Evolutionary conservation across 768 basidiomycete genomes (phyloP).

Genomic region (Suillus decipiens): DNA sequence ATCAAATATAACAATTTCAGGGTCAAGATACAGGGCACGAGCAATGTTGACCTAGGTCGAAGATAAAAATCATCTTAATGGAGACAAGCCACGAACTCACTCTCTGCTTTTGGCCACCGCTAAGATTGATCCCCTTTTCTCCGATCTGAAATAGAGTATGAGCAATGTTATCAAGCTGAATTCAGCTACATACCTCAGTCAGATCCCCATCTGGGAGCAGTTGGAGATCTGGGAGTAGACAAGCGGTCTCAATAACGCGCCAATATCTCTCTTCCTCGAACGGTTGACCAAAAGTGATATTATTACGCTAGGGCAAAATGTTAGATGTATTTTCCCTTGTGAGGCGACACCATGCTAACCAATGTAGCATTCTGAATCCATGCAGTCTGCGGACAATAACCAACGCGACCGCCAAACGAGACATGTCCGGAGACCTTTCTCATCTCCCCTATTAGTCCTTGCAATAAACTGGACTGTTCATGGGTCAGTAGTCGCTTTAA

Average conservation of each 20-base stretch:
- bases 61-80: background rate
- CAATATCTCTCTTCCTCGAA: conserved; percentile 70
- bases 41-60: conserved; percentile 61
- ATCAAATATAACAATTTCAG: conserved; percentile 62
- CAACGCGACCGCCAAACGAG: conserved; percentile 57
- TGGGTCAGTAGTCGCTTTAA: background rate
- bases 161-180: background rate
- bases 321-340: conserved; percentile 4
- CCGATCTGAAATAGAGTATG: conserved; percentile 50
- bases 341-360: conserved; percentile 29
- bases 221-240: conserved; percentile 62
- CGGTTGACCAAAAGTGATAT: conserved; percentile 64
- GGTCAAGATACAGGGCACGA: conserved; percentile 64
- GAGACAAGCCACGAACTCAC: conserved; percentile 29
- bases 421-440: conserved; percentile 47
- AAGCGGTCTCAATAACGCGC: conserved; percentile 58
- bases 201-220: conserved; percentile 69
- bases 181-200: conserved; percentile 52
- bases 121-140: conserved; percentile 68
- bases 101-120: conserved; percentile 71
- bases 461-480: conserved; percentile 51
- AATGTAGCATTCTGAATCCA: conserved; percentile 76
- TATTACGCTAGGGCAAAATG: conserved; percentile 48
- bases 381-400: conserved; percentile 72
- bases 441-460: conserved; percentile 76